Evolutionary conservation across 345 rosid genomes (phyloP), one percentile per base, ranked within the genome.

Genomic region (Cardamine chenopodiifolia): DNA sequence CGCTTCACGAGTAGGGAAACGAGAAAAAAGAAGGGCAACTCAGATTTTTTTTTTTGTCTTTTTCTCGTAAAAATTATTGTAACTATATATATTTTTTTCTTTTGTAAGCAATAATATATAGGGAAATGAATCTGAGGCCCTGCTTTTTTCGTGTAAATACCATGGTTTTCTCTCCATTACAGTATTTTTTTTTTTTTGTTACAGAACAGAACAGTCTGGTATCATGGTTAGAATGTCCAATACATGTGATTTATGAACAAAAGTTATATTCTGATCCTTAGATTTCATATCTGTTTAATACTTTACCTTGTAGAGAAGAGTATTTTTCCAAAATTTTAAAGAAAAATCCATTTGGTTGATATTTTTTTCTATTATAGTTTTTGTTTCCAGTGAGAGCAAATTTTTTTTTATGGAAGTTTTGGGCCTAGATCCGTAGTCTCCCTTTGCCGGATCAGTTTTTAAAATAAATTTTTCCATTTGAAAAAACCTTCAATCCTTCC

Each of bases 21-120:
- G 25, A 48, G 26, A 17, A 17, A 25, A 25, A 39, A 10, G 10
- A 66, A 13, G 73, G 54, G 26, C 9, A 7, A 61, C 49, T 62
- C 71, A 25, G 65, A 62, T 62, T 69, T 76, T 75, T 31, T 62
- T 68, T 75, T 75, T 44, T 49, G 54, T 8, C 26, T 76, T 70
- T 61, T 39, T 7, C n/a, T 68, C 29, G 62, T 59, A 35, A 50
- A 75, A 67, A 50, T 47, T 49, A 18, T 25, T 34, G 13, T 64
- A 54, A 4, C 1, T 62, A 64, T 55, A 73, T 5, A 19, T 3
- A 1, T 5, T 11, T 19, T 18, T 1, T 35, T 42, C 4, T 29
- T 17, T 55, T 70, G 70, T 72, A 62, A 52, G 62, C 62, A 69
- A 52, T 58, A 20, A 61, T 68, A 58, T 74, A 50, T 68, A 59